phyloP scores from a whole-genome alignment of 2,329 filamentous ascomycete genomes.

The Ascochyta lentis region DNA sequence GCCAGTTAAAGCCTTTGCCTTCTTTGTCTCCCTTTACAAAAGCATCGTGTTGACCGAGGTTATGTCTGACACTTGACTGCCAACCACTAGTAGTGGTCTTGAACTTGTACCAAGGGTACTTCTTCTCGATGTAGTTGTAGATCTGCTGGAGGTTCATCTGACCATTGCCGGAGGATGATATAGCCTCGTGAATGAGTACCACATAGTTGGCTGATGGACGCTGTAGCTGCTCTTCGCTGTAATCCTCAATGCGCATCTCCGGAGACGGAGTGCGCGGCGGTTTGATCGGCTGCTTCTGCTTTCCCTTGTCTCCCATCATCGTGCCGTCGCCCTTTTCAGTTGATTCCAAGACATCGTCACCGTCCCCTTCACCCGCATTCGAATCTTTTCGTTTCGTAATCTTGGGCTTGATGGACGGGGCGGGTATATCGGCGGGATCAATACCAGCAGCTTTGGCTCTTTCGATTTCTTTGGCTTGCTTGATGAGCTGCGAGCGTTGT shows the following conservation, averaged over 20 bases:
- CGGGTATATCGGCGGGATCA: constrained; percentile 46
- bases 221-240: constrained; percentile 76
- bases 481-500: constrained; percentile 70
- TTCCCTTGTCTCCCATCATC: constrained; percentile 49
- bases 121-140: constrained; percentile 68
- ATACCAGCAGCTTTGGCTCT: constrained; percentile 48
- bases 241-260: constrained; percentile 67
- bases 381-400: constrained; percentile 46
- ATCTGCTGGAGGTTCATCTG: constrained; percentile 71
- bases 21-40: constrained; percentile 67
- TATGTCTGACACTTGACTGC: constrained; percentile 72
- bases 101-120: constrained; percentile 70
- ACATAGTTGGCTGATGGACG: constrained; percentile 71
- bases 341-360: constrained; percentile 42
- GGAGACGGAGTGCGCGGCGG: constrained; percentile 65
- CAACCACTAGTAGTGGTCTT: constrained; percentile 65
- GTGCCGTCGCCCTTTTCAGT: constrained; percentile 48
- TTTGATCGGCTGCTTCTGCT: constrained; percentile 55
- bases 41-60: constrained; percentile 64
- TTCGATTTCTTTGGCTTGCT: constrained; percentile 60
- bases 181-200: constrained; percentile 67
- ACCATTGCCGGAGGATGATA: constrained; percentile 61
- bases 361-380: constrained; percentile 46
- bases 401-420: constrained; percentile 45
- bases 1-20: constrained; percentile 71